phyloP scores from a whole-genome alignment of 2,329 filamentous ascomycete genomes.

The Thermothelomyces thermophilus region DNA sequence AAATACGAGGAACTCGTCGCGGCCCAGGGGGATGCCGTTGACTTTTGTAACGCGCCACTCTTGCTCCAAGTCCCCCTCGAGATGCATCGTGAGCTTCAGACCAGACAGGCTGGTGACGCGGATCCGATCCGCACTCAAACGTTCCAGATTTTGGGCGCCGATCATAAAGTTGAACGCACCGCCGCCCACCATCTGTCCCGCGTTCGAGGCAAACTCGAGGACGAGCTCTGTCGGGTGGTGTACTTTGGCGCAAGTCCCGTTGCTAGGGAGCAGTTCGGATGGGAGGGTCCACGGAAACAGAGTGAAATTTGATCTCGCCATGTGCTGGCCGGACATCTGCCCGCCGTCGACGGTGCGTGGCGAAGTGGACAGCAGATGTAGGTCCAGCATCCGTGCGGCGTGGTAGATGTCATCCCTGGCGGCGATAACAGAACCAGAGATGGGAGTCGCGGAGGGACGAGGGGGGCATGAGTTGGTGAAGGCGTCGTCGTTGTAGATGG shows the following conservation, averaged over 20 bases:
- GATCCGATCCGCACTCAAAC: slow-evolving; percentile 40
- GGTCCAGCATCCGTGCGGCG: slow-evolving; percentile 73
- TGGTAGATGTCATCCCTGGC: slow-evolving; percentile 79
- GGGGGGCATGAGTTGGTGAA: slow-evolving; percentile 61
- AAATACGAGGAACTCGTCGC: slow-evolving; percentile 81
- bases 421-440: slow-evolving; percentile 73
- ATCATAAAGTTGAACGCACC: slow-evolving; percentile 42
- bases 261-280: slow-evolving; percentile 60
- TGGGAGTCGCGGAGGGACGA: slow-evolving; percentile 50
- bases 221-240: slow-evolving; percentile 62
- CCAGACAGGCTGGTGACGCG: slow-evolving; percentile 48
- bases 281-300: slow-evolving; percentile 94
- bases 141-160: slow-evolving; percentile 41
- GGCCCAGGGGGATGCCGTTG: slow-evolving; percentile 72
- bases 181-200: slow-evolving; percentile 34
- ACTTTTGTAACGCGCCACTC: slow-evolving; percentile 71
- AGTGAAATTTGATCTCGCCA: slow-evolving; percentile 61
- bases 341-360: slow-evolving; percentile 36
- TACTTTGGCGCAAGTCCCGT: slow-evolving; percentile 72
- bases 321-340: slow-evolving; percentile 15
- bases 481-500: slow-evolving; percentile 33
- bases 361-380: slow-evolving; percentile 51
- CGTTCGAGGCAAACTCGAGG: slow-evolving; percentile 54
- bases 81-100: slow-evolving; percentile 59
- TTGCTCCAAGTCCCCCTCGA: slow-evolving; percentile 47